A percentile compares a stretch with the other conserved stretches of the same genome.
Conservation (phyloP, 225 moss, liverwort and hornwort species). For the Bryoerythrophyllum caledonicum region DNA sequence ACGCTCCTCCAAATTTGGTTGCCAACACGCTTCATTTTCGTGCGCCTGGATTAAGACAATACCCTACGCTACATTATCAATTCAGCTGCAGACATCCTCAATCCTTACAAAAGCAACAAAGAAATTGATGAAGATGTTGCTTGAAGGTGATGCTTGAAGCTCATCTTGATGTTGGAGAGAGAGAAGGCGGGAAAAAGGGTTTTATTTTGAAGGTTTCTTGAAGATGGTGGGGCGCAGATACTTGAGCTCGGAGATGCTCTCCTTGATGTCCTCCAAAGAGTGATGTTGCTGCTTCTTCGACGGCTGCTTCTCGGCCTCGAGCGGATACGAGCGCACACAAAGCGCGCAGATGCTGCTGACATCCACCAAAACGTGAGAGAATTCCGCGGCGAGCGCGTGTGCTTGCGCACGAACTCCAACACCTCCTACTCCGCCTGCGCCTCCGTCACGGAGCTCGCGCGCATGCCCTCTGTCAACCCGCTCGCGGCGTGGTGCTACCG, state of each 20-base stretch:
- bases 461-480: constrained; percentile 72
- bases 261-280: constrained; percentile 87
- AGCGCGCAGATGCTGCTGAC: constrained; percentile 89
- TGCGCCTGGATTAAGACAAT: no score
- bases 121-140: no score
- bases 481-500: constrained; percentile 82
- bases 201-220: constrained; percentile 44
- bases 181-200: no score
- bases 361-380: no score
- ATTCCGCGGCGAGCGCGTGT: no score
- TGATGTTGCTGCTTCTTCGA: constrained; percentile 75
- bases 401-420: no score
- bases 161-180: no score
- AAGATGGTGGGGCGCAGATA: constrained; percentile 80
- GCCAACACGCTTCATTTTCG: no score
- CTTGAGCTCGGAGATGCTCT: constrained; percentile 87
- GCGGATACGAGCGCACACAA: constrained; percentile 85
- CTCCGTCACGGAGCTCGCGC: constrained; percentile 57
- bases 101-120: not conserved
- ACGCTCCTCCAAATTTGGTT: no score
- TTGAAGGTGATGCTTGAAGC: no score
- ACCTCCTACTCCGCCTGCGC: constrained; percentile 77
- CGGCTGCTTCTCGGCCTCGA: constrained; percentile 75
- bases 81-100: constrained; percentile 15
- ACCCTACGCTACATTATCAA: no score